These are phyloP conservation scores for Podaxis sp. DNA, from an alignment of 768 basidiomycete species.

Conservation along the genomic window DNA sequence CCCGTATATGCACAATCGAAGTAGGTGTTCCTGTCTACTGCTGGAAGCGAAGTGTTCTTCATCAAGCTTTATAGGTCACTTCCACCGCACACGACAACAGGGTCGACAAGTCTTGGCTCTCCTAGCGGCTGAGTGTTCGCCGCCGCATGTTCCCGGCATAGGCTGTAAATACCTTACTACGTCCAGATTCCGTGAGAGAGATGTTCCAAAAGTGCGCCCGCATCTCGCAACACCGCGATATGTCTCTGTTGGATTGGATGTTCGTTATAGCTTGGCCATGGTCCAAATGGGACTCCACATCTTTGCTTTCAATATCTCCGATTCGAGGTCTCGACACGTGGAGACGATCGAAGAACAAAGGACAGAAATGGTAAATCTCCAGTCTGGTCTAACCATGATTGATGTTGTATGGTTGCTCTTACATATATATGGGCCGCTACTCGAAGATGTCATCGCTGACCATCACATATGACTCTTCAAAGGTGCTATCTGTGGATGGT, in stretches of 20 bases:
- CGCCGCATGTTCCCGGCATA: background rate
- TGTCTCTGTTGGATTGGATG: conserved; percentile 5
- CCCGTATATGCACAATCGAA: background rate
- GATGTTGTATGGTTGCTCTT: background rate
- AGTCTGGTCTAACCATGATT: background rate
- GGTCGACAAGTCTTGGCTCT: background rate
- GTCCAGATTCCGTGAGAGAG: background rate
- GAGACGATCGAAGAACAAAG: background rate
- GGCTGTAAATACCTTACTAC: too few species aligned
- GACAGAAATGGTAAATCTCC: conserved; percentile 8
- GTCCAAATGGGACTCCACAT: background rate
- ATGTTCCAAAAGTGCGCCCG: background rate
- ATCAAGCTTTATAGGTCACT: too few species aligned
- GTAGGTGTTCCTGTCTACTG: background rate
- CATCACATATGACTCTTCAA: background rate
- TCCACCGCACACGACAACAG: background rate
- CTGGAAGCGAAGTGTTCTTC: background rate
- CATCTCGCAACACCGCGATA: background rate
- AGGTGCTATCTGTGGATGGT: background rate
- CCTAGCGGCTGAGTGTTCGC: background rate
- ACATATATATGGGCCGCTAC: background rate
- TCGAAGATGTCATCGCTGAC: background rate
- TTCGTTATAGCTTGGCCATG: background rate
- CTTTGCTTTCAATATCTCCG: background rate
- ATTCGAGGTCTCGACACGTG: conserved; percentile 1